Percentiles rank a stretch among this genome's conserved stretches.
Evolutionary conservation across 2,329 filamentous ascomycete genomes (phyloP).

Genomic region (Meredithiella fracta): DNA sequence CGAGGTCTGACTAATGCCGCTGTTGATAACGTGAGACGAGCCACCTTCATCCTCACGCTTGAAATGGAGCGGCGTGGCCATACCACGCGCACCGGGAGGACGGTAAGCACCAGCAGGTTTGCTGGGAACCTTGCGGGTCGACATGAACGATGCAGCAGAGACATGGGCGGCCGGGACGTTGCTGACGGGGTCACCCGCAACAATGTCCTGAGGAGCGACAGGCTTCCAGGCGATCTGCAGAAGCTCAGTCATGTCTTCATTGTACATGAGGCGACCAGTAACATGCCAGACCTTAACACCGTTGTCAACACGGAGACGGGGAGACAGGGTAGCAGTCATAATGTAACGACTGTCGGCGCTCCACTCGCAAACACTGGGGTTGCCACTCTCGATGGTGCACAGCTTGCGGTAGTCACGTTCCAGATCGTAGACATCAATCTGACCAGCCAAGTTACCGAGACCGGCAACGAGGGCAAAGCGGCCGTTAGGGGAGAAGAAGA

Average conservation of each 20-base stretch:
- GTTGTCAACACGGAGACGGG: slow-evolving; percentile 88
- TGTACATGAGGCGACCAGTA: slow-evolving; percentile 77
- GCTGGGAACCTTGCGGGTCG: slow-evolving; percentile 79
- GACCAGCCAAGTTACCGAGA: slow-evolving; percentile 91
- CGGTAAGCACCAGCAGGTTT: slow-evolving; percentile 97
- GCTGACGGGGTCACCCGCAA: slow-evolving; percentile 52
- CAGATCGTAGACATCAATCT: slow-evolving; percentile 89
- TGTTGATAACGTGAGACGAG: slow-evolving; percentile 67
- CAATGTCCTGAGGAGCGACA: slow-evolving; percentile 42
- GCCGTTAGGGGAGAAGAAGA: slow-evolving; percentile 83
- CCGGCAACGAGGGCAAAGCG: slow-evolving; percentile 88
- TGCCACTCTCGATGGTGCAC: slow-evolving; percentile 84
- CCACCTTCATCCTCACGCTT: slow-evolving; percentile 96
- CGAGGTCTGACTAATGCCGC: slow-evolving; percentile 30
- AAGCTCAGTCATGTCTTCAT: slow-evolving; percentile 84
- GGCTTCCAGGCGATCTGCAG: slow-evolving; percentile 87
- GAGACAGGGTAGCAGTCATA: slow-evolving; percentile 93
- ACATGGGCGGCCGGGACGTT: slow-evolving; percentile 62
- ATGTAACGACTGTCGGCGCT: slow-evolving; percentile 91
- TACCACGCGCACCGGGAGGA: slow-evolving; percentile 80
- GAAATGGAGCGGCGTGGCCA: slow-evolving; percentile 79
- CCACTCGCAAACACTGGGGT: slow-evolving; percentile 93
- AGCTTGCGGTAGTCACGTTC: slow-evolving; percentile 89
- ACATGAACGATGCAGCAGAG: slow-evolving; percentile 68
- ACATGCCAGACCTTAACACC: slow-evolving; percentile 93